Evolutionary conservation across 2,329 filamentous ascomycete genomes (phyloP).

Genomic region (Colletotrichum incanum): DNA sequence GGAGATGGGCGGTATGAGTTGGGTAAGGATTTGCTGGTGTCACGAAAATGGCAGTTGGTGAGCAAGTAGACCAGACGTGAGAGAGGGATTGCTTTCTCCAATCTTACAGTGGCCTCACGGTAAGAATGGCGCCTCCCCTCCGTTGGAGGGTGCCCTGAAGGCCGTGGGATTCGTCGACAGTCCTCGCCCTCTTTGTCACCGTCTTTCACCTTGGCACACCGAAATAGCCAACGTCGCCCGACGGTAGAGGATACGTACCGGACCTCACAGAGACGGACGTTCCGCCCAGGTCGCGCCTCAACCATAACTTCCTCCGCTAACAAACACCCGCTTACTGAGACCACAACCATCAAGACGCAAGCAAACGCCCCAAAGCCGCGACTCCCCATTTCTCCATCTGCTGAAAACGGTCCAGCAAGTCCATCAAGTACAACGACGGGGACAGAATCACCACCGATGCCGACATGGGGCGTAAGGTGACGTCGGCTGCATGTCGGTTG

Average conservation of each 20-base stretch:
- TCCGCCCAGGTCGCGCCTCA: neutral
- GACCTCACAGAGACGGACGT: neutral
- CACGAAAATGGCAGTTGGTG: neutral
- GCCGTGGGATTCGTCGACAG: neutral
- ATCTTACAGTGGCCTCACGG: slow-evolving; percentile 7
- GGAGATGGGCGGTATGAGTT: neutral
- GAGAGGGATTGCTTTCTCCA: neutral
- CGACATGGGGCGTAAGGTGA: slow-evolving; percentile 33
- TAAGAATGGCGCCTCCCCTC: neutral
- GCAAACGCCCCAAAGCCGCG: neutral
- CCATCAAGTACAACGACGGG: slow-evolving; percentile 3
- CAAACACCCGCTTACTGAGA: slow-evolving; percentile 20
- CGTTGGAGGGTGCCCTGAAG: too few relatives aligned
- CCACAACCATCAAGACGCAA: slow-evolving; percentile 11
- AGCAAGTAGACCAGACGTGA: too few relatives aligned
- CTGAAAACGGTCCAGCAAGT: neutral
- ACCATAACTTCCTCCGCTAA: neutral
- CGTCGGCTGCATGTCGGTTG: slow-evolving; percentile 31
- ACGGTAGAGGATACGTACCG: neutral
- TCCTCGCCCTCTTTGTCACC: neutral
- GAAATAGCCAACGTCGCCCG: neutral
- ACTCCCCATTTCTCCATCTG: neutral
- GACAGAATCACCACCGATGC: slow-evolving; percentile 1
- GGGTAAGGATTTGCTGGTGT: slow-evolving; percentile 12
- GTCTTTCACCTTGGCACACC: slow-evolving; percentile 9